Evolutionary conservation across 176 grass and related monocot species (phyloP).

Genomic region (Luzula sylvatica): DNA sequence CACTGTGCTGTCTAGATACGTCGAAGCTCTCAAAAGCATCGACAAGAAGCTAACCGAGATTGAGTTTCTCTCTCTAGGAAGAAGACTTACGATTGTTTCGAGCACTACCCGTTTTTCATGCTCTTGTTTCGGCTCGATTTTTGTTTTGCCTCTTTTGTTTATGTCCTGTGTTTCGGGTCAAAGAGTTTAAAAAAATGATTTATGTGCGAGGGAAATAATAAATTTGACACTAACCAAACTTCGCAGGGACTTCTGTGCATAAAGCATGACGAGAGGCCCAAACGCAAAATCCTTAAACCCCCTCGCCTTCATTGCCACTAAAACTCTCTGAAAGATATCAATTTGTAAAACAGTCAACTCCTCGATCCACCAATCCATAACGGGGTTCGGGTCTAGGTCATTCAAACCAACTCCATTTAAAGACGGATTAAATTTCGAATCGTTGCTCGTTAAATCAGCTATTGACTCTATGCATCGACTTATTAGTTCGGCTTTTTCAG

Average conservation of each 20-base stretch:
- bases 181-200: neutral
- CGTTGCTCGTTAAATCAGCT: slow-evolving; percentile 38
- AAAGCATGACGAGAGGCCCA: slow-evolving; percentile 80
- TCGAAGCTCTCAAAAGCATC: slow-evolving; percentile 65
- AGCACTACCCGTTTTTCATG: slow-evolving; percentile 81
- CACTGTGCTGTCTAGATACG: slow-evolving; percentile 66
- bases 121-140: slow-evolving; percentile 51
- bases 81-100: slow-evolving; percentile 70
- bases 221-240: slow-evolving; percentile 37
- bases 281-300: slow-evolving; percentile 69
- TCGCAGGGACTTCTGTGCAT: slow-evolving; percentile 80
- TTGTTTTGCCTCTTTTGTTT: slow-evolving; percentile 39
- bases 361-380: slow-evolving; percentile 71
- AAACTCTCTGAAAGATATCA: slow-evolving; percentile 66
- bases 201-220: neutral
- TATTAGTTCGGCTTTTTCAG: slow-evolving; percentile 54
- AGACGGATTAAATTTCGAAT: slow-evolving; percentile 20
- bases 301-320: slow-evolving; percentile 67
- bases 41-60: slow-evolving; percentile 83
- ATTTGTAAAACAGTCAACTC: slow-evolving; percentile 61
- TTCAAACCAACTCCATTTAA: slow-evolving; percentile 13
- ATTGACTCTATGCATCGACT: slow-evolving; percentile 58
- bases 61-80: slow-evolving; percentile 67
- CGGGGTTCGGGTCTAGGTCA: slow-evolving; percentile 36
- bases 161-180: slow-evolving; percentile 41